These are phyloP conservation scores for Diaporthe aspalathi DNA, from an alignment of 2,329 filamentous ascomycete genomes.

Conservation along the genomic window DNA sequence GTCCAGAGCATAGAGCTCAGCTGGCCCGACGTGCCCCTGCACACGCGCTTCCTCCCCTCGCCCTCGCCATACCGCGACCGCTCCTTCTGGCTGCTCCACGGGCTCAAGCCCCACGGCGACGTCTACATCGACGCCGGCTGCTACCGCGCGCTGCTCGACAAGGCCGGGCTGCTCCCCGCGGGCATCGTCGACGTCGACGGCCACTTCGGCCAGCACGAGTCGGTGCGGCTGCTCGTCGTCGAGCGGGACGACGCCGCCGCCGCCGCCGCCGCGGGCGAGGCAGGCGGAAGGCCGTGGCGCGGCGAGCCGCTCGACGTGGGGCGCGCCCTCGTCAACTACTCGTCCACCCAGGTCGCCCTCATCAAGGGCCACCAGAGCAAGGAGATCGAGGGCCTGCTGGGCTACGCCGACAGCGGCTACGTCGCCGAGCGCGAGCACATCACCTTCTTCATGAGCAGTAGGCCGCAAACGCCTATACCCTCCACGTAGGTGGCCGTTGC, in stretches of 20 bases:
- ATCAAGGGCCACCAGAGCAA: constrained; percentile 88
- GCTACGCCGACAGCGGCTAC: constrained; percentile 95
- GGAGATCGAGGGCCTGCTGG: constrained; percentile 83
- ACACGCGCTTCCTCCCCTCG: constrained; percentile 93
- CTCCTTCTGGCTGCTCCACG: constrained; percentile 97
- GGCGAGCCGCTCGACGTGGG: constrained; percentile 78
- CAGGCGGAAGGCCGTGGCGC: constrained; percentile 60
- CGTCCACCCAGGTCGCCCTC: constrained; percentile 81
- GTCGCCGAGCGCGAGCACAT: constrained; percentile 90
- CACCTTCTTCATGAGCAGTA: constrained; percentile 73
- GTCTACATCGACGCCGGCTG: constrained; percentile 95
- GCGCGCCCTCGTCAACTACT: constrained; percentile 91
- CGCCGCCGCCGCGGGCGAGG: constrained; percentile 44
- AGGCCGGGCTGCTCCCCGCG: constrained; percentile 88
- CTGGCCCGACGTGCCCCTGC: constrained; percentile 71
- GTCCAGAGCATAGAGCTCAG: constrained; percentile 49
- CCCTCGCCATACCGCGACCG: constrained; percentile 88
- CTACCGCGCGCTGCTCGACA: constrained; percentile 80
- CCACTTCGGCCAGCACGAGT: constrained; percentile 90
- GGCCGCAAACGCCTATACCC: constrained; percentile 61
- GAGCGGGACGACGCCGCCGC: constrained; percentile 65
- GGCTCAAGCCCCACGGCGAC: constrained; percentile 88
- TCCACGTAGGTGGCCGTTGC: constrained; percentile 42
- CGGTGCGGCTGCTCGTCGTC: constrained; percentile 86
- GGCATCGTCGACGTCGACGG: constrained; percentile 94